These are phyloP conservation scores for Berberis thunbergii DNA, from an alignment of 164 flowering plant species.

Conservation along the genomic window DNA sequence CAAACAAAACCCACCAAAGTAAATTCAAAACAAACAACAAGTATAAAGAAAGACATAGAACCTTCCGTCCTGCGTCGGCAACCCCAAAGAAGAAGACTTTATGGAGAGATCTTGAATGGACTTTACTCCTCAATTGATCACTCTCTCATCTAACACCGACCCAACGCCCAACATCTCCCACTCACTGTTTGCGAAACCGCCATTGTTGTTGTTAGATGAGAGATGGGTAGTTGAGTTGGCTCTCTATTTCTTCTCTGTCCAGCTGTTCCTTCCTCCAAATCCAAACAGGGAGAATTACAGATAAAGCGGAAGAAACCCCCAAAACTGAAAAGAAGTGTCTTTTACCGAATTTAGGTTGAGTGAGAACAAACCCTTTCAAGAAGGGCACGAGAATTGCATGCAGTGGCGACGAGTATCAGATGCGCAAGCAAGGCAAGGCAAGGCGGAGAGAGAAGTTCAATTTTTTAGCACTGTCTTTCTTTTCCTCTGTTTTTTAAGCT, in stretches of 20 bases:
- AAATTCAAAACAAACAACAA: not conserved
- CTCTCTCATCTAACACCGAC: not conserved
- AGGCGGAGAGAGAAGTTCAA: not conserved
- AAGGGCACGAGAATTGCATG: not conserved
- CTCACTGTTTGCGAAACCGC: not conserved
- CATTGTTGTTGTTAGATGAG: not conserved
- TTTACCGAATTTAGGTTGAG: not conserved
- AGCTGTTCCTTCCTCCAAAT: no score
- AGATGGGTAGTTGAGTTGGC: not conserved
- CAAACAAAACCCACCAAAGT: slow-evolving; percentile 7
- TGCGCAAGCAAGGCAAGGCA: not conserved
- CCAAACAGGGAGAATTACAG: no score
- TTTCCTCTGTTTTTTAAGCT: not conserved
- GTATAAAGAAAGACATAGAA: not conserved
- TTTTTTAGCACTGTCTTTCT: not conserved
- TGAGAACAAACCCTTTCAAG: not conserved
- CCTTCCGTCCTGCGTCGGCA: slow-evolving; percentile 12
- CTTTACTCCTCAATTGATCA: not conserved
- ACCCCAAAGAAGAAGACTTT: slow-evolving; percentile 10
- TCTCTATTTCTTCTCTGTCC: no score
- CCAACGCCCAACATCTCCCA: not conserved
- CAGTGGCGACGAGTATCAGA: not conserved
- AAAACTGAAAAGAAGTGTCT: not conserved
- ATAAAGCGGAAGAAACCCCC: not conserved
- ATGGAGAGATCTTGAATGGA: not conserved